Base-by-base conservation (phyloP, 2,329 filamentous ascomycete species). In the Polytolypa hystricis region DNA sequence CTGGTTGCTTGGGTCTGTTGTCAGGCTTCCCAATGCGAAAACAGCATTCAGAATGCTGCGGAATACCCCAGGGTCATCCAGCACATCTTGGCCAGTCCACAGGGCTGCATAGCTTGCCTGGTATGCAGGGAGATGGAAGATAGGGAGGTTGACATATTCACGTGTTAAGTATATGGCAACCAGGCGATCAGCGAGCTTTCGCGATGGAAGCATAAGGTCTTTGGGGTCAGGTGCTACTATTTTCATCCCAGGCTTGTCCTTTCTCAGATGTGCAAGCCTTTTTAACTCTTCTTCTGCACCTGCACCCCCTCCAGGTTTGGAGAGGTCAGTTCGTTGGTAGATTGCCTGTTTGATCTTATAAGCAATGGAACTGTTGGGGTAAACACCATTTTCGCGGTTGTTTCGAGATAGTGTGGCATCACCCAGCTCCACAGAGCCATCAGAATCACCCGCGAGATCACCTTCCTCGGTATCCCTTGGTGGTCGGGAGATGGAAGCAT, bases 101-200 rank as follows among this genome's bases (percentile, higher is more conserved):
- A 41, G 16, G 12, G 35, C 23, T 19, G 39, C 35, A 26, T 48
- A 51, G 11, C 37, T 37, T n/a, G 42, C 20, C 14, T 41, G 37
- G 16, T 52, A 51, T 2, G 38, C 30, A 4, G 33, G 4, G 12
- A 49, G 39, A 20, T 49, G 40, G 19, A 53, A 44, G 6, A 53
- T 45, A 1, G 50, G 50, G 15, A 52, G 28, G 27, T 49, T 48
- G n/a, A 48, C 48, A 38, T 48, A 50, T 39, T 53, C 49, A 12
- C 43, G 45, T 7, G 40, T 43, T 16, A 53, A 30, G 18, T 53
- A 53, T 3, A 31, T 34, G 3, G 38, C 35, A 8, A 53, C 23
- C 9, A 47, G 35, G 18, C 23, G 37, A 32, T 52, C 48, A 8
- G 43, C 38, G 23, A 41, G 14, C 6, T 43, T 32, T 5, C 43